phyloP scores from a whole-genome alignment of 2,329 filamentous ascomycete species.

The Botrytis galanthina region DNA sequence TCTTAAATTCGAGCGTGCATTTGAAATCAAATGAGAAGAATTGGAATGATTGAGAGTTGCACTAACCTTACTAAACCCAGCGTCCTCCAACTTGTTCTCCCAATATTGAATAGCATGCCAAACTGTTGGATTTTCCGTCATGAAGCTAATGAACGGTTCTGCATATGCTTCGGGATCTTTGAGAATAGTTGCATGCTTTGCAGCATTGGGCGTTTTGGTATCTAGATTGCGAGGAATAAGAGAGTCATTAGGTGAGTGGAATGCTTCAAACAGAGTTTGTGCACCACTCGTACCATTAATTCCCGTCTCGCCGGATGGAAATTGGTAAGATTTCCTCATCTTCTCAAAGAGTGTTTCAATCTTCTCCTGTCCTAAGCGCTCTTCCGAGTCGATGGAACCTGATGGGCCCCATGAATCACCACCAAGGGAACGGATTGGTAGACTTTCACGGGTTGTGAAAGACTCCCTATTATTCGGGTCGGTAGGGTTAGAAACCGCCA shows the following conservation, averaged over 20 bases:
- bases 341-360: neutral
- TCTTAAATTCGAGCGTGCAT: neutral
- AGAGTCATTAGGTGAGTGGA: conserved; percentile 13
- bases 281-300: neutral
- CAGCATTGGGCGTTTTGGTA: neutral
- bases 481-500: neutral
- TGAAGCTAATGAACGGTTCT: conserved; percentile 81
- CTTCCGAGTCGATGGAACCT: neutral
- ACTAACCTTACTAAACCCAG: conserved; percentile 70
- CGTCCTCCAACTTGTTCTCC: conserved; percentile 64
- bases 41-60: neutral
- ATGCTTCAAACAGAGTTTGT: conserved; percentile 30
- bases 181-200: conserved; percentile 19
- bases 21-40: neutral
- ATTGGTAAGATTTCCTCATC: neutral
- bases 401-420: neutral
- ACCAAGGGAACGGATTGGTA: conserved; percentile 1
- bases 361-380: neutral
- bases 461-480: neutral
- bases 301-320: neutral
- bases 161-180: conserved; percentile 63
- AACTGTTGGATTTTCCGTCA: conserved; percentile 86
- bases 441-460: neutral
- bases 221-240: neutral
- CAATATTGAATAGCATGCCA: conserved; percentile 87